These are phyloP conservation scores for Dacryopinax primogenitus DNA, from an alignment of 768 basidiomycete species.

Conservation along the genomic window DNA sequence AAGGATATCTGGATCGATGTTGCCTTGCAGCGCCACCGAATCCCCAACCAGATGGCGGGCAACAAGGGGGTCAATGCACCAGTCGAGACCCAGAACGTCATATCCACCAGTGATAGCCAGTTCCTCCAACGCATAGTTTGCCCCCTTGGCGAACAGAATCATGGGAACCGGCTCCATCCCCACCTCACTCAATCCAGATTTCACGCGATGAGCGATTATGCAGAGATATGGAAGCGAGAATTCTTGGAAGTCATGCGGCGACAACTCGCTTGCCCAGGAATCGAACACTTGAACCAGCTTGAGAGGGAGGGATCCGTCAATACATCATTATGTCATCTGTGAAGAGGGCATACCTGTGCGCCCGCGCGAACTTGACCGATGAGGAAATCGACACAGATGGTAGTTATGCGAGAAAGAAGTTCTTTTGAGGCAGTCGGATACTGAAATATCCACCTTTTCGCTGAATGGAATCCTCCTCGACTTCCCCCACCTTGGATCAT, in stretches of 20 bases:
- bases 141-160: slow-evolving; percentile 91
- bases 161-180: slow-evolving; percentile 55
- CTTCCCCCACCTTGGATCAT: slow-evolving; percentile 96
- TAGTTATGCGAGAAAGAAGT: slow-evolving; percentile 67
- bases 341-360: slow-evolving; percentile 58
- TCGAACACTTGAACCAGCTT: slow-evolving; percentile 95
- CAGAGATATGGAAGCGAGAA: slow-evolving; percentile 74
- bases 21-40: slow-evolving; percentile 72
- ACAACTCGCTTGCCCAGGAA: slow-evolving; percentile 87
- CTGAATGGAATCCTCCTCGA: slow-evolving; percentile 69
- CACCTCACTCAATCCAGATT: slow-evolving; percentile 40
- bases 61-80: slow-evolving; percentile 68
- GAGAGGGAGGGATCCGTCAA: not conserved
- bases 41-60: slow-evolving; percentile 50
- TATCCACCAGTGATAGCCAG: slow-evolving; percentile 58
- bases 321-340: not conserved
- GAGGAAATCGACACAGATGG: slow-evolving; percentile 77
- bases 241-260: slow-evolving; percentile 67
- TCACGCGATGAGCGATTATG: slow-evolving; percentile 61
- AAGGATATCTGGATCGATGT: slow-evolving; percentile 78
- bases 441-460: slow-evolving; percentile 89
- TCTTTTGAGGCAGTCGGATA: slow-evolving; percentile 72
- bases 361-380: slow-evolving; percentile 91
- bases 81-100: slow-evolving; percentile 83
- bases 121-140: slow-evolving; percentile 53